These are phyloP conservation scores for Poa pratensis DNA, from an alignment of 176 grass and related monocot genomes.

Conservation along the genomic window DNA sequence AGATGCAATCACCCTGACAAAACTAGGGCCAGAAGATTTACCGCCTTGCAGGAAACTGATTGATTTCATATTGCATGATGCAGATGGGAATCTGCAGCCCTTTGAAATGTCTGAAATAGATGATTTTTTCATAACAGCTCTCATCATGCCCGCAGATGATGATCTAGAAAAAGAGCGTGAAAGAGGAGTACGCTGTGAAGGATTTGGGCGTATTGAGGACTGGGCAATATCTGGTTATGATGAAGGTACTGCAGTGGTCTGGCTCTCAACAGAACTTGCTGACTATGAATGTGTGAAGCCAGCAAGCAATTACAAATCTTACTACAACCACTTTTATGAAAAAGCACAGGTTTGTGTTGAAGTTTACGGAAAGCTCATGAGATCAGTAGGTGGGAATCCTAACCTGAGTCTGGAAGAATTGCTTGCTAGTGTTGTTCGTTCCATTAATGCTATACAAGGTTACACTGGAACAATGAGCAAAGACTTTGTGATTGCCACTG, in stretches of 20 bases:
- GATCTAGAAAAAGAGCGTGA: conserved; percentile 82
- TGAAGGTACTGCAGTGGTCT: conserved; percentile 85
- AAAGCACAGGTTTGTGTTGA: conserved; percentile 95
- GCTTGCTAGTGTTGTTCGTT: conserved; percentile 92
- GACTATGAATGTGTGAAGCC: conserved; percentile 99
- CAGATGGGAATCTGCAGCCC: conserved; percentile 84
- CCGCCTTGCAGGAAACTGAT: conserved; percentile 84
- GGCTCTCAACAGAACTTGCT: conserved; percentile 93
- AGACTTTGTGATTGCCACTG: conserved; percentile 88
- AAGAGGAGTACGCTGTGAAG: conserved; percentile 90
- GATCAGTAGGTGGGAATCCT: conserved; percentile 83
- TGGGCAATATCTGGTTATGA: conserved; percentile 99
- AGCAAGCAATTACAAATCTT: conserved; percentile 79
- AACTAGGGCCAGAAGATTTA: conserved; percentile 66
- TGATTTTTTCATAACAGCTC: conserved; percentile 89
- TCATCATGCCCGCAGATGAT: conserved; percentile 95
- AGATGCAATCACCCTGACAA: conserved; percentile 83
- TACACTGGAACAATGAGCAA: conserved; percentile 70
- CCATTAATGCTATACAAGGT: conserved; percentile 69
- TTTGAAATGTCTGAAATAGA: conserved; percentile 99
- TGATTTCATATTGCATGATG: conserved; percentile 90
- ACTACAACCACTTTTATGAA: conserved; percentile 85
- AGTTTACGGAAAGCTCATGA: conserved; percentile 86
- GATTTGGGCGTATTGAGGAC: conserved; percentile 94
- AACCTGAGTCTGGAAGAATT: conserved; percentile 77